phyloP scores from a whole-genome alignment of 2,329 filamentous ascomycete genomes.

The Ciborinia camelliae region DNA sequence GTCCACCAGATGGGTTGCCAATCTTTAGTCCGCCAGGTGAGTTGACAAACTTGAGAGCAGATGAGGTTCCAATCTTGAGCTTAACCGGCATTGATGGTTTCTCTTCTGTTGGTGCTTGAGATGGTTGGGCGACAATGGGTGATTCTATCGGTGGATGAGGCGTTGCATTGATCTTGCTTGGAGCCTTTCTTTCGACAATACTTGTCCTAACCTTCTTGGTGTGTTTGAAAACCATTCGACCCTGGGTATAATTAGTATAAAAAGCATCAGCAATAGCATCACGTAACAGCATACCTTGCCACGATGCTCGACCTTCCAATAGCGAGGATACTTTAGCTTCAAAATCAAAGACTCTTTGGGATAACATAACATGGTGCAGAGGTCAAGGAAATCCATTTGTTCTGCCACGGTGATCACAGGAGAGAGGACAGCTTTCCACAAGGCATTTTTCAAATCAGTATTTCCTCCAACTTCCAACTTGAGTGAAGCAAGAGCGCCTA shows the following conservation, averaged over 20 bases:
- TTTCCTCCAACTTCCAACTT: slow-evolving; percentile 48
- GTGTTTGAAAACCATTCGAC: slow-evolving; percentile 33
- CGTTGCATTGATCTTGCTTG: slow-evolving; percentile 6
- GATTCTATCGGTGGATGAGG: slow-evolving; percentile 11
- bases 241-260: slow-evolving; percentile 26
- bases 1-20: background rate
- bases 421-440: slow-evolving; percentile 52
- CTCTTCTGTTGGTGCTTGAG: background rate
- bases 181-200: slow-evolving; percentile 1
- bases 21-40: background rate
- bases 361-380: slow-evolving; percentile 50
- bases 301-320: slow-evolving; percentile 43
- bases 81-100: slow-evolving; percentile 15
- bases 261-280: background rate
- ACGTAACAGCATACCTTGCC: slow-evolving; percentile 38
- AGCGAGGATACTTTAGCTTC: slow-evolving; percentile 46
- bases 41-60: background rate
- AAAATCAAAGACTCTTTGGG: slow-evolving; percentile 47
- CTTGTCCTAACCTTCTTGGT: slow-evolving; percentile 34
- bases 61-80: slow-evolving; percentile 7
- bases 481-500: slow-evolving; percentile 46
- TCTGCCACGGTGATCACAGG: slow-evolving; percentile 47
- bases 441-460: slow-evolving; percentile 42
- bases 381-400: slow-evolving; percentile 49
- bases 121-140: background rate